Evolutionary conservation across 2,329 filamentous ascomycete genomes (phyloP), one percentile per base, ranked within the genome.

Genomic region (Trichophyton schoenleinii): DNA sequence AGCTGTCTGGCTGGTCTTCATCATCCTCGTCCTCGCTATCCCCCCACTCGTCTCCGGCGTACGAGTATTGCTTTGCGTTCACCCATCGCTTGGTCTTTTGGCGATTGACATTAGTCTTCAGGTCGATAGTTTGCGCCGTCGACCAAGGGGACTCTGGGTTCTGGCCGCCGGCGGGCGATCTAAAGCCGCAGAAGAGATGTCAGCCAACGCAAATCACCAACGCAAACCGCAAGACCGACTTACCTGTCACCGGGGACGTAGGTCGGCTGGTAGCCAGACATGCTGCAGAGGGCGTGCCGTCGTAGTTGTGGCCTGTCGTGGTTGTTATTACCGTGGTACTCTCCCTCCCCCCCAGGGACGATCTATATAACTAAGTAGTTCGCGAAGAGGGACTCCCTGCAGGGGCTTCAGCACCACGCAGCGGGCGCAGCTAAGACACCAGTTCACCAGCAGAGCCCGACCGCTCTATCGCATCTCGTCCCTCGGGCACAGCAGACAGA

Each of bases 31-130:
- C 80, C 57, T 81, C 80, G 49, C 76, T 76, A 38, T 83, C 87
- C 41, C 90, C 92, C 91, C 92, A 96, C 70, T 96, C 92, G 68
- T 95, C 91, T 65, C 91, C 92, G 69, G 92, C 91, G 70, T 97
- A 97, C 70, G 84, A 88, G 68, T 88, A 86, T 62, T 84, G 81
- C 73, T 91, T 92, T 41, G 92, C 92, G 69, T 95, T 87, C 42
- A 92, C 87, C 92, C 92, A 97, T 82, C 95, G 95, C 75, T 87
- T 88, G 61, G 91, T 96, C 77, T 95, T 95, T 61, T 85, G 83
- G 64, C 92, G 86, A 75, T 89, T 92, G 57, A 96, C 86, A 72
- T 96, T 95, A 59, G 90, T 84, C 72, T 88, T 87, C 75, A 91
- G 96, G 28, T 53, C 49, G 22, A 53, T 3, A 18, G 49, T 53